These are phyloP conservation scores for Entophlyctis helioformis DNA, from an alignment of 192 early-diverging fungal genomes.

Conservation along the genomic window DNA sequence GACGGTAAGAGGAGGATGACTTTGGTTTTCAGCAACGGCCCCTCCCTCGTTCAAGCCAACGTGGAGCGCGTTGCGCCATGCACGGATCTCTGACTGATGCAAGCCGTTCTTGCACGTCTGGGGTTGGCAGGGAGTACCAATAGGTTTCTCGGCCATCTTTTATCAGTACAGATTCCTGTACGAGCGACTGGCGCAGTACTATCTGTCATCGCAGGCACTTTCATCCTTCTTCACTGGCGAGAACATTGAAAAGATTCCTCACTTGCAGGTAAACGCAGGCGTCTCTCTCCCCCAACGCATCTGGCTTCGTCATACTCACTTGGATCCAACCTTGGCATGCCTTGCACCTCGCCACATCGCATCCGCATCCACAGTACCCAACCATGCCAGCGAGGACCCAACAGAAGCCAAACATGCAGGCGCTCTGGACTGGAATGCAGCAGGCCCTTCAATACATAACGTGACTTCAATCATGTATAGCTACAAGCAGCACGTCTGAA, in stretches of 20 bases:
- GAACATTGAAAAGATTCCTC: conserved; percentile 67
- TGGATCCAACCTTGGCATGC: too few relatives aligned
- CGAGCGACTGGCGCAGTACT: conserved; percentile 64
- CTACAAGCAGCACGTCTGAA: too few relatives aligned
- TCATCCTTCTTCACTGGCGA: conserved; percentile 67
- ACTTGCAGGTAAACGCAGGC: conserved; percentile 46
- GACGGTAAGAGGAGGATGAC: background rate
- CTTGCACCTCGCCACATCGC: too few relatives aligned
- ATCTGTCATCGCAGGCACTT: conserved; percentile 65
- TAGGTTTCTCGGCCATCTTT: conserved; percentile 67
- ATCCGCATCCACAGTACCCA: too few relatives aligned
- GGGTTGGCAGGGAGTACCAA: conserved; percentile 50
- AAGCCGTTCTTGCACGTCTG: background rate
- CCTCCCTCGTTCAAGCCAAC: background rate
- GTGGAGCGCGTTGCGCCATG: conserved; percentile 15
- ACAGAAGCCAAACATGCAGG: too few relatives aligned
- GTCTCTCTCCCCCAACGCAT: too few relatives aligned
- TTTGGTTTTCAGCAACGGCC: background rate
- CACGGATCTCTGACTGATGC: conserved; percentile 16
- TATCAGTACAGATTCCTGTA: conserved; percentile 82
- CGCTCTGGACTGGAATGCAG: too few relatives aligned
- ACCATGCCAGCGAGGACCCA: too few relatives aligned
- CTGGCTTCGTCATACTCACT: too few relatives aligned
- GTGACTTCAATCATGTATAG: too few relatives aligned
- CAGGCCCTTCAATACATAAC: too few relatives aligned